These are phyloP conservation scores for Thelonectria olida DNA, from an alignment of 2,329 filamentous ascomycete species.

Conservation along the genomic window DNA sequence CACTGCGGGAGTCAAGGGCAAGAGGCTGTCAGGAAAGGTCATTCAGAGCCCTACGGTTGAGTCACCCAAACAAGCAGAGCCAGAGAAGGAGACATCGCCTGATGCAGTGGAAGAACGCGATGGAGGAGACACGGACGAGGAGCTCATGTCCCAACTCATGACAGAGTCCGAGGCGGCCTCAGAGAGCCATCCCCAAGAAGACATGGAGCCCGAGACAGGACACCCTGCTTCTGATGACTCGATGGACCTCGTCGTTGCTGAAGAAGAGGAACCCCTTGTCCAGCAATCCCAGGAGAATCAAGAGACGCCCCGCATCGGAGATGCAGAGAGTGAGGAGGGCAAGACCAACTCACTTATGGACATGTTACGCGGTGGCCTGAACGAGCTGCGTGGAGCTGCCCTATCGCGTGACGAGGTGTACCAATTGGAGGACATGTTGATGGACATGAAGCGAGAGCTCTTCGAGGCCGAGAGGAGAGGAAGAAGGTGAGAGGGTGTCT, in stretches of 20 bases:
- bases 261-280: conserved; percentile 6
- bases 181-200: conserved; percentile 41
- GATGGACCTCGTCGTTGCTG: conserved; percentile 29
- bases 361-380: conserved; percentile 54
- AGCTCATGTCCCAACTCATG: conserved; percentile 52
- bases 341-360: conserved; percentile 41
- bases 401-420: conserved; percentile 73
- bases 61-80: conserved; percentile 1
- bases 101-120: conserved; percentile 29
- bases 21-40: conserved; percentile 18
- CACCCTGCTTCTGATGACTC: conserved; percentile 29
- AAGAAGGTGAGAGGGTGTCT: conserved; percentile 43
- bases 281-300: conserved; percentile 7
- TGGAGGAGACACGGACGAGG: conserved; percentile 50
- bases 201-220: conserved; percentile 23
- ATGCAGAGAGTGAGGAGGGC: conserved; percentile 14
- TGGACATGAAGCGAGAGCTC: conserved; percentile 79
- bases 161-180: conserved; percentile 52
- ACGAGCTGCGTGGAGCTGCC: conserved; percentile 65
- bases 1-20: conserved; percentile 31
- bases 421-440: conserved; percentile 79
- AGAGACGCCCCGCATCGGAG: conserved; percentile 11
- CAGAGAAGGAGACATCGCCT: conserved; percentile 3
- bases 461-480: conserved; percentile 74
- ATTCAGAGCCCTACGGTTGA: conserved; percentile 23